Evolutionary conservation across 805 yeast genomes (phyloP).

Genomic region (Wickerhamomyces chaumierensis): DNA sequence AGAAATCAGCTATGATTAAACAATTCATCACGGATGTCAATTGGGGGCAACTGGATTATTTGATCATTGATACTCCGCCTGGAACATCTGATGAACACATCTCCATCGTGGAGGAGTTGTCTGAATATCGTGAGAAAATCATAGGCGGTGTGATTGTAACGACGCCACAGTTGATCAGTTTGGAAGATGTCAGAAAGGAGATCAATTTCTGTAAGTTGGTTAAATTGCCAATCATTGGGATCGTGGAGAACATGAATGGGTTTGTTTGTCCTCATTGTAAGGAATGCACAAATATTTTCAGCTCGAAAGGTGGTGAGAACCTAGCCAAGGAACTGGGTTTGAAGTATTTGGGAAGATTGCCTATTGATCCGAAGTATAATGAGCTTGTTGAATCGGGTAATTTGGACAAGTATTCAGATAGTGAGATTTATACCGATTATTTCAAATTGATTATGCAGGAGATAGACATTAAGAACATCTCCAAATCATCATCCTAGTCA

Average conservation of each 20-base stretch:
- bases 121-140: constrained; percentile 31
- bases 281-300: constrained; percentile 86
- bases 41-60: constrained; percentile 75
- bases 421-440: not conserved
- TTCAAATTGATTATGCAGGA: not conserved
- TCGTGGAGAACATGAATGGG: constrained; percentile 95
- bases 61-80: constrained; percentile 94
- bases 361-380: constrained; percentile 88
- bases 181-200: constrained; percentile 91
- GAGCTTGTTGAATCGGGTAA: constrained; percentile 64
- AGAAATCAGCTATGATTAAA: constrained; percentile 93
- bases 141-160: constrained; percentile 95
- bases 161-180: constrained; percentile 89
- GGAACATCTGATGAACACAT: constrained; percentile 98
- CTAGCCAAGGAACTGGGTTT: constrained; percentile 54
- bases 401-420: constrained; percentile 6
- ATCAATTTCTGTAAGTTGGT: constrained; percentile 87
- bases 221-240: constrained; percentile 66
- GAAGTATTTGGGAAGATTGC: constrained; percentile 75
- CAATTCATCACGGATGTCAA: constrained; percentile 85
- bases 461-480: no score
- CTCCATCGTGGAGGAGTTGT: constrained; percentile 84
- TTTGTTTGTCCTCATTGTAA: constrained; percentile 89
- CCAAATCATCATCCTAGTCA: no score
- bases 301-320: constrained; percentile 81